Base-by-base conservation (phyloP, 2,329 filamentous ascomycete genomes). In the Parascedosporium putredinis region DNA sequence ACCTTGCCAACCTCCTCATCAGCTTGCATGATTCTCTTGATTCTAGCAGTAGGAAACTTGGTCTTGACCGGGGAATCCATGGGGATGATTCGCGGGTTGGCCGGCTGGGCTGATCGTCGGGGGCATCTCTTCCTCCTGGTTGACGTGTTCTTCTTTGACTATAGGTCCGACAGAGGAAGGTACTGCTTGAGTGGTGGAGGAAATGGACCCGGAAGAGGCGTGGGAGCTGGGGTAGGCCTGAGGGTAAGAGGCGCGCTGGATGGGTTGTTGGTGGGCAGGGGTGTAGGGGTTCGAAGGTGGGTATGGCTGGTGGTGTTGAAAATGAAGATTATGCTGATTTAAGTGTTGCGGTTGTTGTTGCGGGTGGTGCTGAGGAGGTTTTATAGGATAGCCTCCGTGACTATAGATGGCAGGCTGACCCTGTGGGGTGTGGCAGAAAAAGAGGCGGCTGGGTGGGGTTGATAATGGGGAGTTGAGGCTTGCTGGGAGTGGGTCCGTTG, bases 1-100 rank as follows among this genome's bases (percentile, higher is more conserved):
- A 98, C 93, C 69, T 98, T 98, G 54, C 93, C 93, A 0, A 98
- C 90, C 64, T 98, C 93, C 62, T 98, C 93, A 62, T 98, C 93
- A 9, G 91, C 91, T 69, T 98, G 93, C 93, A 98, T 97, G 60
- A 98, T 97, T 47, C 93, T 83, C 75, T 98, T 98, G 72, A 98
- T 98, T 54, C 93, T 79, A 12, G 93, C 93, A 27, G 95, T 95
- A 1, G 93, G 93, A 61, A 98, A 98, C 61, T 96, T 96, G 29
- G 91, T 97, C 67, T 81, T 87, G 58, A 98, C 88, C 40, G 88
- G 75, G 66, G 69, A 95, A 69, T 65, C 78, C 64, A 69, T 81
- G 58, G 79, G 67, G 40, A 65, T 63, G 25, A 66, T 63, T 50
- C 67, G 62, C 52, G 57, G 61, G 38, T 60, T 66, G 60, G 65